phyloP scores from a whole-genome alignment of 768 basidiomycete genomes.

The Ramaria sp. region DNA sequence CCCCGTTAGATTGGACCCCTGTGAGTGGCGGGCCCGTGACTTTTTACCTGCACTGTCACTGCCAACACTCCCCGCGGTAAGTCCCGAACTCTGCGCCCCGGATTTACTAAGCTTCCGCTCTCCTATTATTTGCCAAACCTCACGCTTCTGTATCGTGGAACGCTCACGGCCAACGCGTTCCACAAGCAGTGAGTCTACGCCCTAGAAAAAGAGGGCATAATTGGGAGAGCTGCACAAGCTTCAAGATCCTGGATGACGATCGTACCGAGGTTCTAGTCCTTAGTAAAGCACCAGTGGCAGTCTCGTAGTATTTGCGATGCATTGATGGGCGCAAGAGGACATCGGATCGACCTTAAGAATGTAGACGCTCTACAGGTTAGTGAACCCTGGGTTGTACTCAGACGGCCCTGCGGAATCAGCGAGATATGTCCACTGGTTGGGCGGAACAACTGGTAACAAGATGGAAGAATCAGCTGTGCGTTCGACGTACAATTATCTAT shows the following conservation, averaged over 20 bases:
- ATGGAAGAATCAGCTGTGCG: no score
- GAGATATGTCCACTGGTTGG: constrained; percentile 20
- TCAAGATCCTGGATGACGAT: constrained; percentile 5
- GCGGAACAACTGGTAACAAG: constrained; percentile 13
- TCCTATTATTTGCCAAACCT: constrained; percentile 8
- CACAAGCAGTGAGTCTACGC: not conserved
- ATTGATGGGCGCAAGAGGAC: no score
- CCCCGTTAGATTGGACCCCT: no score
- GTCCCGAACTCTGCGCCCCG: not conserved
- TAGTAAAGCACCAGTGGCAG: constrained; percentile 26
- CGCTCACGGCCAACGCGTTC: constrained; percentile 4
- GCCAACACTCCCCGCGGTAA: no score
- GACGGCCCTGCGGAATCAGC: constrained; percentile 17
- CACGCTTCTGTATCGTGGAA: constrained; percentile 2
- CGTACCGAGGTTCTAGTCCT: constrained; percentile 12
- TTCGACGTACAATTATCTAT: no score
- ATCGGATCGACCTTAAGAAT: constrained; percentile 16
- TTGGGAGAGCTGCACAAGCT: constrained; percentile 1
- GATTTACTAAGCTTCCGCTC: constrained; percentile 3
- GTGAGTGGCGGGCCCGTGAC: no score
- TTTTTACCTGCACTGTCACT: no score
- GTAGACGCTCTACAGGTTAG: constrained; percentile 14
- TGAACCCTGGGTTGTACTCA: constrained; percentile 12
- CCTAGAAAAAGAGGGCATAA: not conserved
- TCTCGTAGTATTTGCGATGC: constrained; percentile 14